Percentiles rank a stretch among this genome's conserved stretches.
phyloP scores from a whole-genome alignment of 768 basidiomycete species.

The Leccinellum luteum region DNA sequence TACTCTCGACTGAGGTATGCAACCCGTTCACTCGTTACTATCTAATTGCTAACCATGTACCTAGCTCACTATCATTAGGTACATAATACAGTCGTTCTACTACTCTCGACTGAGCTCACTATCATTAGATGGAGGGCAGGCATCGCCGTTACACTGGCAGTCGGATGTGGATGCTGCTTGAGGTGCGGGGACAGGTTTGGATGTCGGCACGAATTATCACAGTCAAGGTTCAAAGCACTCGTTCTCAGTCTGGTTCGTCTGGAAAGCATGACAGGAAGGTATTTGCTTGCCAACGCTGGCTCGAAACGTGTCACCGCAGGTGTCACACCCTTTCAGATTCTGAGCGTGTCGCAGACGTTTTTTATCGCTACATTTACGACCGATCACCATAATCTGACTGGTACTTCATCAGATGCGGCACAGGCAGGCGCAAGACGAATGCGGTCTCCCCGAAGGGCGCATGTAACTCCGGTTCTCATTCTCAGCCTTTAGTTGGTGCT shows the following conservation, averaged over 20 bases:
- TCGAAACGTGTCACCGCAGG: neutral
- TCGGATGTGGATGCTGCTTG: neutral
- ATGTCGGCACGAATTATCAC: neutral
- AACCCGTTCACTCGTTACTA: no score
- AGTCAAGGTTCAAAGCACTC: neutral
- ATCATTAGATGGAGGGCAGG: neutral
- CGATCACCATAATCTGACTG: neutral
- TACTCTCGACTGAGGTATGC: no score
- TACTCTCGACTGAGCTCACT: no score
- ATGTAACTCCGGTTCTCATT: constrained; percentile 1
- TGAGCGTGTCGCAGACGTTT: constrained; percentile 9
- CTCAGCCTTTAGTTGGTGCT: neutral
- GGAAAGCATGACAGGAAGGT: neutral
- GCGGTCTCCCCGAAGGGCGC: constrained; percentile 4
- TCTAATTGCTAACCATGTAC: no score
- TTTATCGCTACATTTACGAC: neutral
- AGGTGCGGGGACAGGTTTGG: constrained; percentile 1
- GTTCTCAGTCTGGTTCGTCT: neutral
- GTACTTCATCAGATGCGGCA: neutral
- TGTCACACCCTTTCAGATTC: constrained; percentile 21
- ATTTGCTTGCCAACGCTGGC: neutral
- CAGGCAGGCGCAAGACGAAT: constrained; percentile 8
- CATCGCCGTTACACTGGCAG: neutral
- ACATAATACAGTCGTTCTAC: no score
- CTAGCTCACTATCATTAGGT: no score